Base-by-base conservation (phyloP, 169 alveolate genomes). In the Plasmodium berghei region DNA sequence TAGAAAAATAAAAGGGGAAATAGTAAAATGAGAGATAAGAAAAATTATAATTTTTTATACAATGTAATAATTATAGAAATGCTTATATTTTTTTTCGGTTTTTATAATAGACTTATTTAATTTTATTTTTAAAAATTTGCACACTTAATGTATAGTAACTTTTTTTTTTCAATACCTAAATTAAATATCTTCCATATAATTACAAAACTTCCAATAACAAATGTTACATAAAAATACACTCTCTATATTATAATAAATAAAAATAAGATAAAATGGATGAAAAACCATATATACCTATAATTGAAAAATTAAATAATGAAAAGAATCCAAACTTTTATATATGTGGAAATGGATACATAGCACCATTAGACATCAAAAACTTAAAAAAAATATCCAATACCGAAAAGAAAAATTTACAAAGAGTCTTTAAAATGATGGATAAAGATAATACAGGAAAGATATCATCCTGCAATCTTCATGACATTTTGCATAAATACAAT, bases 281-380 rank as follows among this genome's bases (percentile, higher is more conserved):
- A 52, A 75, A 75, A 64, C 89, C 89, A 42, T 75, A 75, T 56
- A 75, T 75, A 75, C 89, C 89, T 52, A 58, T 75, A 46, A 75
- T 75, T 34, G 89, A 75, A 48, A 75, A 75, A 64, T 63, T 75
- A 64, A 75, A 75, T 49, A 75, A 58, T 75, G 89, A 75, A 62
- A 75, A 75, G 89, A 75, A 75, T 58, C 89, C 89, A 20, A 75
- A 75, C 20, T 75, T 75, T 49, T 75, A 75, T 63, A 75, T 75
- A 10, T 75, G 89, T 75, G 89, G 89, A 75, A 75, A 75, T 75
- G 89, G 89, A 28, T 75, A 63, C 64, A 75, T 75, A 75, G 89
- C 89, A 28, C 89, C 89, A 63, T 64, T 75, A 64, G 89, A 75
- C 89, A 75, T 75, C 67, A 75, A 75, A 40, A 75, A 63, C 62